phyloP scores from a whole-genome alignment of 805 yeast genomes.

The Cyberlindnera galapagoensis region DNA sequence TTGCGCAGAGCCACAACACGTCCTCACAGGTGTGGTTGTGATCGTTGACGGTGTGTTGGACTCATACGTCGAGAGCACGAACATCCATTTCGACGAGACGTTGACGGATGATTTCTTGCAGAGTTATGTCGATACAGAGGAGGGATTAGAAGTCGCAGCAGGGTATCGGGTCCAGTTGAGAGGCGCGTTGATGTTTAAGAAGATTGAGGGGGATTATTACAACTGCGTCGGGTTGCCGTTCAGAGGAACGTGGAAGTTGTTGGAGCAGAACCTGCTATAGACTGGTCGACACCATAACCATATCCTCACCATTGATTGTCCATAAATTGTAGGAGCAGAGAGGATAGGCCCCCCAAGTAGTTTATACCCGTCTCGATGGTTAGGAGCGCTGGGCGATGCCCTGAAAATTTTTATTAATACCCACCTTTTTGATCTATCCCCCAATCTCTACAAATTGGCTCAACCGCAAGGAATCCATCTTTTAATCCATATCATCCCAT shows the following conservation, averaged over 20 bases:
- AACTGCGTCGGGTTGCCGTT: constrained; percentile 89
- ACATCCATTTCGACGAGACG: constrained; percentile 32
- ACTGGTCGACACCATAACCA: neutral
- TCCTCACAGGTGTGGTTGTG: constrained; percentile 48
- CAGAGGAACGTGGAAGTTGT: constrained; percentile 42
- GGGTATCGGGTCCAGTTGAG: constrained; percentile 81
- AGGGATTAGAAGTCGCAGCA: constrained; percentile 83
- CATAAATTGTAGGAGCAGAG: no score
- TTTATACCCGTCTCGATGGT: no score
- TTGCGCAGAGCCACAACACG: constrained; percentile 36
- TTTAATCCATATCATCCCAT: neutral
- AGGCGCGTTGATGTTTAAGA: constrained; percentile 59
- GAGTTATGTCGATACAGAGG: constrained; percentile 60
- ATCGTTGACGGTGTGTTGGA: constrained; percentile 24
- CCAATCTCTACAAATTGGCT: no score
- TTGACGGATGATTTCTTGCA: constrained; percentile 50
- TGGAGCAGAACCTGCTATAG: constrained; percentile 23
- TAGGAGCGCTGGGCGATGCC: no score
- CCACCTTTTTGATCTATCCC: no score
- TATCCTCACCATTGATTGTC: no score
- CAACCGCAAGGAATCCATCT: no score
- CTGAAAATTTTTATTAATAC: no score
- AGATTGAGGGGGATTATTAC: constrained; percentile 72
- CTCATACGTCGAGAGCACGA: constrained; percentile 36
- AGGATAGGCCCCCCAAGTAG: no score